Conservation (phyloP, 164 flowering plant species). For the Stephania cephalantha region DNA sequence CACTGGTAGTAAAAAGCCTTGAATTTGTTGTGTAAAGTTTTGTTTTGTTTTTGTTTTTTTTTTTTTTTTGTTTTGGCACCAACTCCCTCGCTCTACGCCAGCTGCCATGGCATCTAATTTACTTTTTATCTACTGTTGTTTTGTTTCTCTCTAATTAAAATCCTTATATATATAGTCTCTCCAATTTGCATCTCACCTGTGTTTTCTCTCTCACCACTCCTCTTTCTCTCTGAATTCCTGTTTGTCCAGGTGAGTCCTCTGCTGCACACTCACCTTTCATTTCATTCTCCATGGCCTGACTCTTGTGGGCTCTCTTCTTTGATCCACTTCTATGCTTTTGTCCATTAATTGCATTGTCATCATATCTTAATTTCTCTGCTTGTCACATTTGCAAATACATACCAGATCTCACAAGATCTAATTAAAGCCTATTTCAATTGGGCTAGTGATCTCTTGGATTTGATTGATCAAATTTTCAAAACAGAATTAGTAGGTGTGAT, state of each 20-base stretch:
- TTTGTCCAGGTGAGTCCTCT: conserved; percentile 27
- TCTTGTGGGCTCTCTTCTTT: background rate
- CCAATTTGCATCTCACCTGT: conserved; percentile 10
- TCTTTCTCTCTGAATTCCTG: conserved; percentile 25
- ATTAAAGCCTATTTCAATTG: background rate
- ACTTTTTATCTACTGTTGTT: conserved; percentile 6
- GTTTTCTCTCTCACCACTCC: conserved; percentile 4
- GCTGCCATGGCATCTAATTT: conserved; percentile 13
- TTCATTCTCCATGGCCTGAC: background rate
- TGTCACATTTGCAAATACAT: too few relatives aligned
- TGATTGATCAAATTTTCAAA: background rate
- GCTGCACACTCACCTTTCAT: background rate
- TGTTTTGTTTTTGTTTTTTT: too few relatives aligned
- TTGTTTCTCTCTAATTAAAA: background rate
- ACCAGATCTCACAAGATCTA: background rate
- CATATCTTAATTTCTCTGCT: too few relatives aligned
- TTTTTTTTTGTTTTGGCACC: background rate
- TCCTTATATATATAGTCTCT: conserved; percentile 30
- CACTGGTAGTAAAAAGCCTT: background rate
- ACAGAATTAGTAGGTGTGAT: background rate
- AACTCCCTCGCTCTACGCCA: conserved; percentile 15
- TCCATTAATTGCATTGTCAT: too few relatives aligned
- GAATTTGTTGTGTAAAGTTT: background rate
- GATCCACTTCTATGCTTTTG: conserved; percentile 1
- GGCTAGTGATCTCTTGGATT: background rate